These are phyloP conservation scores for Eucalyptus decipiens DNA, from an alignment of 345 rosid genomes.

Conservation along the genomic window DNA sequence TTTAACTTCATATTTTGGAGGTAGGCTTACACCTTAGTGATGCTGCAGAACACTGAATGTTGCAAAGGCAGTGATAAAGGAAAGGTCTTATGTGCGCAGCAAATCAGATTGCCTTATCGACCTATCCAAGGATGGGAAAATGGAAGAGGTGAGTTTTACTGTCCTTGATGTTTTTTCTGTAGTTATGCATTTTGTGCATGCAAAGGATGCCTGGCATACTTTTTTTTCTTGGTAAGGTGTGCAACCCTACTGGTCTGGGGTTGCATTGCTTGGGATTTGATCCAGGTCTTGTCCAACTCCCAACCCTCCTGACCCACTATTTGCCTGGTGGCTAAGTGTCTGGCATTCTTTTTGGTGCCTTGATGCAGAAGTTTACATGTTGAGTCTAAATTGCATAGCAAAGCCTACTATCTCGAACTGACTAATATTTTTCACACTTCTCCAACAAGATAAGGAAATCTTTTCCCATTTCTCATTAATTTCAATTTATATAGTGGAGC, in stretches of 20 bases:
- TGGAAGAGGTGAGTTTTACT: constrained; percentile 44
- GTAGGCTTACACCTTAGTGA: not conserved
- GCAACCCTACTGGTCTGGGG: not conserved
- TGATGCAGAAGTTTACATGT: not conserved
- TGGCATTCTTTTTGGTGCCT: not conserved
- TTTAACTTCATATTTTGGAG: not conserved
- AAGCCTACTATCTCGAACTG: not conserved
- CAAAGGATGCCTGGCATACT: not conserved
- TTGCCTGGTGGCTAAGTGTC: not conserved
- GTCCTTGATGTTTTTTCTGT: not conserved
- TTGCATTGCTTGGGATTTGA: not conserved
- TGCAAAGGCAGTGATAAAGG: constrained; percentile 71
- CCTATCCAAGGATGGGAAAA: constrained; percentile 54
- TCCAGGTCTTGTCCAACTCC: not conserved
- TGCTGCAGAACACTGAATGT: constrained; percentile 56
- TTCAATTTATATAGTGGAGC: not conserved
- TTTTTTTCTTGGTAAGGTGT: not conserved
- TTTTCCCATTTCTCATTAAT: not conserved
- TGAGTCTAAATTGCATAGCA: not conserved
- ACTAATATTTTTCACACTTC: not conserved
- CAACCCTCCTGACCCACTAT: not conserved
- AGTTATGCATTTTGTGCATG: not conserved
- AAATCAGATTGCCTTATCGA: constrained; percentile 51
- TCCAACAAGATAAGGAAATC: not conserved
- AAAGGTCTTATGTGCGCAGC: constrained; percentile 52